Base-by-base conservation (phyloP, 139 green algal genomes). In the Chlamydomonas asymmetrica region DNA sequence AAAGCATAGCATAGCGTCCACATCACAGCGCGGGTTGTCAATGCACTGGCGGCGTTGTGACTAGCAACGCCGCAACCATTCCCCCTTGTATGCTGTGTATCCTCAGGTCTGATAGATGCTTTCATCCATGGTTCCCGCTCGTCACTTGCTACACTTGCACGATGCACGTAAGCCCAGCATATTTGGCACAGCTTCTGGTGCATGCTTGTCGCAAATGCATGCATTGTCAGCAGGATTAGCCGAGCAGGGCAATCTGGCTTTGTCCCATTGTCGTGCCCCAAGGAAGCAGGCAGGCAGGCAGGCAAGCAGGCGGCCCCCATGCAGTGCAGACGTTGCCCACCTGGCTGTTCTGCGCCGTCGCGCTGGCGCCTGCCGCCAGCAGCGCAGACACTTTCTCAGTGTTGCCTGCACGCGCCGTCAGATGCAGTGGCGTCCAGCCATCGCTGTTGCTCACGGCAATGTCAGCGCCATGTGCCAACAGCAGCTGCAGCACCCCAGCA, bases 391-490 rank as follows among this genome's bases (percentile, higher is more conserved):
- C 80, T 35, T 88, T 83, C 0, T 81, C 66, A 20, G 63, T 70
- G 32, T 81, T 86, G 43, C 82, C 82, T 0, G 22, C 43, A 2
- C 88, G 71, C 1, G 85, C 75, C 6, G 88, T 82, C 32, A 93
- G 75, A 63, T 92, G 89, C n/a, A 93, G 74, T 2, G 88, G 88
- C 8, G 84, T 89, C 84, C 84, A 91, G 50, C 87, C 84, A 6
- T 84, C 66, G 39, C 18, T 9, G 25, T 60, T 60, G 20, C 18
- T 48, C 20, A 35, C 66, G 13, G 20, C 34, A 31, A 48, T 13
- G 43, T 31, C 40, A 27, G 41, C 66, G 25, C 66, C 66, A 20
- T 27, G 27, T 9, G 59, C 39, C 29, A 73, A n/a, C 37, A 85
- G 62, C 40, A 60, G 23, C 41, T 75, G 59, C 56, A 73, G 70